Evolutionary conservation across 495 filamentous ascomycete species (phyloP).

Genomic region (Podospora australis): DNA sequence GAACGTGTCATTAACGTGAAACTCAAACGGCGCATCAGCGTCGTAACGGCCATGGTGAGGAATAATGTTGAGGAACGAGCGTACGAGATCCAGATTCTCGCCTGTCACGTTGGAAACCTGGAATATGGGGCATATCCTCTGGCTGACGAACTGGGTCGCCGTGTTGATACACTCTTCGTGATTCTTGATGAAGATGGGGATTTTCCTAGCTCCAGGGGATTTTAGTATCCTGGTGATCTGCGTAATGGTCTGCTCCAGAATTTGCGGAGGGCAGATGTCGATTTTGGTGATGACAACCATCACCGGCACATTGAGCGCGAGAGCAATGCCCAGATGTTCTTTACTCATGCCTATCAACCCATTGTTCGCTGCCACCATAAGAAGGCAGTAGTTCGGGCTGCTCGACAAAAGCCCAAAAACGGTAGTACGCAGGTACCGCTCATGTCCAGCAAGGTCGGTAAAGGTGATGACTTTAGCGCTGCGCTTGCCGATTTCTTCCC

Average conservation of each 20-base stretch:
- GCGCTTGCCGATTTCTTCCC: slow-evolving; percentile 96
- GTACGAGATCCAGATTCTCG: slow-evolving; percentile 68
- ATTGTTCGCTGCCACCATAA: slow-evolving; percentile 99
- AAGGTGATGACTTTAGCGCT: slow-evolving; percentile 96
- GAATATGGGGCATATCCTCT: slow-evolving; percentile 94
- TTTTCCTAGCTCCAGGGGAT: slow-evolving; percentile 87
- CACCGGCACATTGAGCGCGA: slow-evolving; percentile 92
- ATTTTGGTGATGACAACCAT: slow-evolving; percentile 99
- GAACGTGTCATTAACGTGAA: slow-evolving; percentile 95
- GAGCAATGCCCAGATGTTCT: slow-evolving; percentile 92
- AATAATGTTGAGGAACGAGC: slow-evolving; percentile 90
- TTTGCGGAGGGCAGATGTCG: slow-evolving; percentile 95
- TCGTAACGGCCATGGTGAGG: slow-evolving; percentile 94
- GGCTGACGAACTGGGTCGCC: slow-evolving; percentile 90
- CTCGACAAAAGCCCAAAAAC: slow-evolving; percentile 93
- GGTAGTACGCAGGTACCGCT: slow-evolving; percentile 90
- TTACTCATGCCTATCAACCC: slow-evolving; percentile 96
- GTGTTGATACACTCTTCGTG: slow-evolving; percentile 90
- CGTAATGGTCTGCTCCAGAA: slow-evolving; percentile 87
- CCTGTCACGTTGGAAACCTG: slow-evolving; percentile 98
- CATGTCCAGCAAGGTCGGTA: slow-evolving; percentile 91
- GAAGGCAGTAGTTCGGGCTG: slow-evolving; percentile 93
- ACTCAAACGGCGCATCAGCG: slow-evolving; percentile 81
- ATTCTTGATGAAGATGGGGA: slow-evolving; percentile 94
- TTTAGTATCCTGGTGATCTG: slow-evolving; percentile 90